phyloP scores from a whole-genome alignment of 1,139 yeast species.

The Pichia sp. region DNA sequence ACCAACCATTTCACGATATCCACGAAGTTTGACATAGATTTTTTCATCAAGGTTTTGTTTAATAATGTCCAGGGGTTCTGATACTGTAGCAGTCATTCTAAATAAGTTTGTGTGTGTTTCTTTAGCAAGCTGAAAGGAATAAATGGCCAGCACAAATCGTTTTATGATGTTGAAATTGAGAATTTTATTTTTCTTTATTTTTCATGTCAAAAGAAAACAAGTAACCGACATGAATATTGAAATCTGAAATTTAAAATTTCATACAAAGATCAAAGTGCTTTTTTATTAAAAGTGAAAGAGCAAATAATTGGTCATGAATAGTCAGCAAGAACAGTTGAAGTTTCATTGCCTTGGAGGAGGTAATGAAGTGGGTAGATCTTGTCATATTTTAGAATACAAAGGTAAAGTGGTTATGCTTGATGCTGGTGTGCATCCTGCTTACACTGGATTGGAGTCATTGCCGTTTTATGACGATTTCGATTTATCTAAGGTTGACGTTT shows the following conservation, averaged over 20 bases:
- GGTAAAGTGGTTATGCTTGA: conserved; percentile 97
- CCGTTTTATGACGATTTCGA: conserved; percentile 97
- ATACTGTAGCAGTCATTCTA: conserved; percentile 17
- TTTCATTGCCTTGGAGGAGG: conserved; percentile 99
- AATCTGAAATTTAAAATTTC: too few species aligned
- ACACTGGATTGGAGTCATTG: conserved; percentile 78
- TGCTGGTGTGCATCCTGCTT: conserved; percentile 97
- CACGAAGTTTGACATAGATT: conserved; percentile 85
- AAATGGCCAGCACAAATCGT: too few species aligned
- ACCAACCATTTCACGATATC: conserved; percentile 92
- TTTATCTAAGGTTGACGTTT: conserved; percentile 74
- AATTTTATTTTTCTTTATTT: not conserved
- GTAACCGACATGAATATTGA: not conserved
- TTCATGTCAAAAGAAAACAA: not conserved
- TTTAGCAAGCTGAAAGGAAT: not conserved
- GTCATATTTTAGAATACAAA: conserved; percentile 86
- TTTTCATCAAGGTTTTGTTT: conserved; percentile 82
- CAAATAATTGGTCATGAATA: conserved; percentile 9
- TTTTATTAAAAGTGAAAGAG: too few species aligned
- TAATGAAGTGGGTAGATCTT: conserved; percentile 93
- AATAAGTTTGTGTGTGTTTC: not conserved
- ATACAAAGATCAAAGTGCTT: too few species aligned
- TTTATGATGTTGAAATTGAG: not conserved
- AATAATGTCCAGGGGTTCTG: conserved; percentile 82
- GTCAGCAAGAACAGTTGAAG: conserved; percentile 25